Conservation (phyloP, 495 filamentous ascomycete genomes). For the Talaromyces ruber region DNA sequence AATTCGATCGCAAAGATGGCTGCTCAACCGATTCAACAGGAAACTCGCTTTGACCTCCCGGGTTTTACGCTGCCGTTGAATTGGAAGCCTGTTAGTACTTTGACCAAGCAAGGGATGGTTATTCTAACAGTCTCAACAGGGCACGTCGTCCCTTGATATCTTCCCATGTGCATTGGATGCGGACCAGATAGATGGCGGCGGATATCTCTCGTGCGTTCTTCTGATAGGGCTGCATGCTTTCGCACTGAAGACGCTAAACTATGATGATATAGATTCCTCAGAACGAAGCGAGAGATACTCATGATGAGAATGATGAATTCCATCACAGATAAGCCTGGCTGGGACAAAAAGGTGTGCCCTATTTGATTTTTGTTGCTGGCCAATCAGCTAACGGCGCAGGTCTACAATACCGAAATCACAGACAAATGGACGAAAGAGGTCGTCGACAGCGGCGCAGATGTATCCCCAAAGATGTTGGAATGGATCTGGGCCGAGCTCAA, state of each 20-base stretch:
- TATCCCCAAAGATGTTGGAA: constrained; percentile 40
- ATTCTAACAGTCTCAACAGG: background rate
- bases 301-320: background rate
- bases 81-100: background rate
- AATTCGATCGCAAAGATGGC: background rate
- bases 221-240: background rate
- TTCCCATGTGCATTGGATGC: background rate
- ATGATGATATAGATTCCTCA: background rate
- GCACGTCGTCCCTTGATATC: background rate
- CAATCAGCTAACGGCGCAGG: constrained; percentile 5
- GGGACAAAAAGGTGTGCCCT: background rate
- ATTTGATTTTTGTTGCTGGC: background rate
- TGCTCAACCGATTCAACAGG: background rate
- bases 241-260: background rate
- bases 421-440: constrained; percentile 31
- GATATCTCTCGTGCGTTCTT: background rate
- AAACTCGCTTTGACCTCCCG: background rate
- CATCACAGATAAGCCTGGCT: background rate
- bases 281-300: background rate
- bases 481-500: constrained; percentile 43
- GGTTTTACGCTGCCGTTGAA: background rate
- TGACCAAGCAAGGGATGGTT: background rate
- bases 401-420: constrained; percentile 36
- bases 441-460: constrained; percentile 13
- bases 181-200: background rate